Conservation (phyloP, 352 stramenopile species). For the Phytophthora chlamydospora region DNA sequence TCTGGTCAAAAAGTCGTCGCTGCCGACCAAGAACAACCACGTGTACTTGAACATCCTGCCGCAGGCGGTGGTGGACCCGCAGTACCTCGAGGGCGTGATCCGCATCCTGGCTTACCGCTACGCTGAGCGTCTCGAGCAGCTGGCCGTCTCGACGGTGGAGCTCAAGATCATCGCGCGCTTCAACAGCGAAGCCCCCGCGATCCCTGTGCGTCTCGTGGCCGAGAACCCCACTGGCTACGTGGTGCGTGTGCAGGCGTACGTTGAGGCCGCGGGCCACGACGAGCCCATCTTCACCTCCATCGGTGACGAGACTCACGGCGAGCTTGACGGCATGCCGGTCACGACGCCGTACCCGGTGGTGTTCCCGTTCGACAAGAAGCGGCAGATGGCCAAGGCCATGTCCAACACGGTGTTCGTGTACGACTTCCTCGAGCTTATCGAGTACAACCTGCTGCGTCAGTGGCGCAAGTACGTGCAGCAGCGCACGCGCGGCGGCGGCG, state of each 20-base stretch:
- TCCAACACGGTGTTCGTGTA: slow-evolving; percentile 99
- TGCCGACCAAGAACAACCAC: slow-evolving; percentile 96
- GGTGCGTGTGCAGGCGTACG: slow-evolving; percentile 99
- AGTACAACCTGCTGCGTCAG: slow-evolving; percentile 94
- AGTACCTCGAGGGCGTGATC: slow-evolving; percentile 97
- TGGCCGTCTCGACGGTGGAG: slow-evolving; percentile 97
- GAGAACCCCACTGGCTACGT: slow-evolving; percentile 99
- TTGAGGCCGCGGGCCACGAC: slow-evolving; percentile 92
- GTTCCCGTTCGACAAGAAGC: slow-evolving; percentile 95
- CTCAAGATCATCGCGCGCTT: slow-evolving; percentile 96
- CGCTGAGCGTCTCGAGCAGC: slow-evolving; percentile 89
- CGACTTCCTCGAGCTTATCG: slow-evolving; percentile 99
- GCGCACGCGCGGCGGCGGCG: slow-evolving; percentile 63
- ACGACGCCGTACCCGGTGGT: slow-evolving; percentile 97
- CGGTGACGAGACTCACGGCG: slow-evolving; percentile 86
- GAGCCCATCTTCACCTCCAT: slow-evolving; percentile 92
- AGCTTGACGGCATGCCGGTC: slow-evolving; percentile 95
- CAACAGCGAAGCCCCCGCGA: slow-evolving; percentile 91
- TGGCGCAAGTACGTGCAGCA: slow-evolving; percentile 93
- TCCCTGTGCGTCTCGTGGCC: slow-evolving; percentile 96
- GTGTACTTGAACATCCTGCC: slow-evolving; percentile 99
- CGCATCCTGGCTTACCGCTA: slow-evolving; percentile 88
- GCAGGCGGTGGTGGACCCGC: slow-evolving; percentile 93
- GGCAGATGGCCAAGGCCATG: slow-evolving; percentile 91
- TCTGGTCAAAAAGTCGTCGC: slow-evolving; percentile 74